Percentiles rank a stretch among this genome's conserved stretches.
These are phyloP conservation scores for Alternaria gaisen DNA, from an alignment of 2,329 filamentous ascomycete genomes.

Conservation along the genomic window DNA sequence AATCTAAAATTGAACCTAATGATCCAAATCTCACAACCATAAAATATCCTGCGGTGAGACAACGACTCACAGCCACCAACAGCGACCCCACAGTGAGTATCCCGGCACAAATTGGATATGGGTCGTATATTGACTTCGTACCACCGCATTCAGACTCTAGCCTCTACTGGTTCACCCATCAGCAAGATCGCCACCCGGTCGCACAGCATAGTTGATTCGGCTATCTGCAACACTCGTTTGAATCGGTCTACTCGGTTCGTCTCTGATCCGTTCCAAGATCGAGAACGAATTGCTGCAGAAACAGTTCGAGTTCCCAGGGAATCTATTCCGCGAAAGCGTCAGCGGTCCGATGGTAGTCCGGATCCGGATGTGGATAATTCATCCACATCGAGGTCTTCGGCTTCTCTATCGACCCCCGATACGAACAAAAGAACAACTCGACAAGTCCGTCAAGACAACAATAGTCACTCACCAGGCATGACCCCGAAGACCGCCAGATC, in stretches of 20 bases:
- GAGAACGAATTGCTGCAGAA: neutral
- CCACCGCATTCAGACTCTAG: neutral
- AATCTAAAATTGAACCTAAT: neutral
- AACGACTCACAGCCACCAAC: neutral
- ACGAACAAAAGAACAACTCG: neutral
- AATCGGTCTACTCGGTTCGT: neutral
- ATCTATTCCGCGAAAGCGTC: neutral
- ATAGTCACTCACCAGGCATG: neutral
- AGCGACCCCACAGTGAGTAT: neutral
- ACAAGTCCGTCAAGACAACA: neutral
- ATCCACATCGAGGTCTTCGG: neutral
- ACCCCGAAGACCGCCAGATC: neutral
- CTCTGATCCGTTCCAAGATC: neutral
- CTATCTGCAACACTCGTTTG: neutral
- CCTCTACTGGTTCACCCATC: neutral
- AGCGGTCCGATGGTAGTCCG: neutral
- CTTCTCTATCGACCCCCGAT: neutral
- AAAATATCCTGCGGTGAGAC: neutral
- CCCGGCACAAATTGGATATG: too few species aligned
- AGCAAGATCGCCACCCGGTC: neutral
- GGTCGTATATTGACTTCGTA: too few species aligned
- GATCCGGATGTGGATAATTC: neutral
- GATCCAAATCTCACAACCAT: neutral
- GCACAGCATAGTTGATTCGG: neutral
- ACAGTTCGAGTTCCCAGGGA: neutral